A percentile compares a stretch with the other conserved stretches of the same genome.
Evolutionary conservation across 805 yeast species (phyloP).

Genomic region (Aciculoconidium aculeatum): DNA sequence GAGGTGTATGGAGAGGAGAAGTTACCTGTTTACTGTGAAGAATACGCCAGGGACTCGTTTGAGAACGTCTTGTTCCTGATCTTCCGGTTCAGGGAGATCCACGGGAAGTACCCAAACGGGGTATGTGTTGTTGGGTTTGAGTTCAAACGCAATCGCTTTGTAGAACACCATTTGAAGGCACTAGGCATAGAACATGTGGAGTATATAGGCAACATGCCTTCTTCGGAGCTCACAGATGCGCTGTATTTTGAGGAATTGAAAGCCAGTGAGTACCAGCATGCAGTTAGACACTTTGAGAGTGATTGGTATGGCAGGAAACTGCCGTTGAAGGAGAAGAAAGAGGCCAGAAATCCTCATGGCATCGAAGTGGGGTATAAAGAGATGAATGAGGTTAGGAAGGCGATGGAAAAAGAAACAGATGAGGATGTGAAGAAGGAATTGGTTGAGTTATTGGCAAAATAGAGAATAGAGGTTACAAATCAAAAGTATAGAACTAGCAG

Average conservation of each 20-base stretch:
- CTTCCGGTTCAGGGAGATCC: constrained; percentile 44
- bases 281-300: constrained; percentile 44
- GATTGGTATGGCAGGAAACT: constrained; percentile 56
- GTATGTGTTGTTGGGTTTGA: constrained; percentile 68
- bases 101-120: constrained; percentile 41
- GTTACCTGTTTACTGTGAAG: constrained; percentile 46
- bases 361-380: too few relatives aligned
- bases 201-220: constrained; percentile 57
- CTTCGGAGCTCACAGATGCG: constrained; percentile 26
- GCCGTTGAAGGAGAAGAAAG: constrained; percentile 43
- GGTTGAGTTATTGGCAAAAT: too few relatives aligned
- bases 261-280: constrained; percentile 45
- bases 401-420: too few relatives aligned
- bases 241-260: constrained; percentile 44
- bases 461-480: too few relatives aligned
- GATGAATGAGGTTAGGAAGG: too few relatives aligned
- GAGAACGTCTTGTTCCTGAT: constrained; percentile 67
- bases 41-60: constrained; percentile 72
- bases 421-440: too few relatives aligned
- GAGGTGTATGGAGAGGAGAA: constrained; percentile 15
- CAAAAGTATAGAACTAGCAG: too few relatives aligned
- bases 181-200: constrained; percentile 38
- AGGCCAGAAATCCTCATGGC: constrained; percentile 49
- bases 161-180: constrained; percentile 46
- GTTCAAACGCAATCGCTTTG: constrained; percentile 60